Percentiles rank a stretch among this genome's conserved stretches.
Evolutionary conservation across 2,329 filamentous ascomycete species (phyloP).

Genomic region (Arthroderma sp.): DNA sequence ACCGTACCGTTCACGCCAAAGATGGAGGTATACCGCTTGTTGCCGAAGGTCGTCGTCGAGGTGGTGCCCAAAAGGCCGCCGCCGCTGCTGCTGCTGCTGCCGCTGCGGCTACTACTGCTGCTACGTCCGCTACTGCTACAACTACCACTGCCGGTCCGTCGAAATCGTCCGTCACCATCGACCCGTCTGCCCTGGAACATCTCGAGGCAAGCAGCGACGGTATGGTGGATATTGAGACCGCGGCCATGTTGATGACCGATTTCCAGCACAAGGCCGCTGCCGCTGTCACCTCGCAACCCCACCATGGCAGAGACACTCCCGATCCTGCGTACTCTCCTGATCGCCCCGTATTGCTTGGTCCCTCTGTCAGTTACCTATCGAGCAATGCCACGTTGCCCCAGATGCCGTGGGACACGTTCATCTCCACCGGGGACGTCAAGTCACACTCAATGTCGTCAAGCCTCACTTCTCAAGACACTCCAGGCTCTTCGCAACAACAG

Average conservation of each 20-base stretch:
- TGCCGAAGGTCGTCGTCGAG: constrained; percentile 73
- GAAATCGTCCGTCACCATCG: constrained; percentile 68
- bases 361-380: constrained; percentile 61
- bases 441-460: constrained; percentile 59
- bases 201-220: constrained; percentile 83
- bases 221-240: constrained; percentile 90
- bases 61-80: constrained; percentile 31
- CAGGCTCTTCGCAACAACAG: constrained; percentile 35
- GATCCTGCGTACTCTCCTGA: constrained; percentile 60
- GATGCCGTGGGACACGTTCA: constrained; percentile 83
- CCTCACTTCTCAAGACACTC: constrained; percentile 51
- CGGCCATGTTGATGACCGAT: constrained; percentile 96
- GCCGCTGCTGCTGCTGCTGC: constrained; percentile 22
- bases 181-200: constrained; percentile 53
- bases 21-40: constrained; percentile 89
- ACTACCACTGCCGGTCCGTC: constrained; percentile 42
- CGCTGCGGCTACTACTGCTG: constrained; percentile 2
- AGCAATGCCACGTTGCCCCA: constrained; percentile 71
- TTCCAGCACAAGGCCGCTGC: constrained; percentile 91
- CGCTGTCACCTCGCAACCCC: constrained; percentile 42
- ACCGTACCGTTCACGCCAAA: constrained; percentile 96
- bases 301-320: constrained; percentile 32
- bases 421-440: constrained; percentile 61
- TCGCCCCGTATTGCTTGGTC: constrained; percentile 60
- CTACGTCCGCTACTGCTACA: constrained; percentile 2